Percentiles rank a stretch among this genome's conserved stretches.
Conservation (phyloP, 192 early-diverging fungal genomes). For the Backusella luteola region DNA sequence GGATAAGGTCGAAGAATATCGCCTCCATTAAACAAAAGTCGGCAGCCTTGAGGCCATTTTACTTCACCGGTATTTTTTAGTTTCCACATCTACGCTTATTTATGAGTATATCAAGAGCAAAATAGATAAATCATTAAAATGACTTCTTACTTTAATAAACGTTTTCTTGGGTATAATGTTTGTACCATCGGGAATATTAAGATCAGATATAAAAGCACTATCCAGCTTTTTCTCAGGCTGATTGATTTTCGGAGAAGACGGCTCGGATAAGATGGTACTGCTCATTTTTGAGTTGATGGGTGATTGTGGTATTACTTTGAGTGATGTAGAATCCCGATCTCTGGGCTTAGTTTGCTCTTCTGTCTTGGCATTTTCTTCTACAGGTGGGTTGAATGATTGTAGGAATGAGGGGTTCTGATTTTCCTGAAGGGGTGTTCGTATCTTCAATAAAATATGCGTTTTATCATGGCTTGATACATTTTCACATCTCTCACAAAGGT, state of each 20-base stretch:
- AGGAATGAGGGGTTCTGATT: not conserved
- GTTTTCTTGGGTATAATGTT: slow-evolving; percentile 46
- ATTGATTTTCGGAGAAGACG: not conserved
- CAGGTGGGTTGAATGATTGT: not conserved
- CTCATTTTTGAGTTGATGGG: not conserved
- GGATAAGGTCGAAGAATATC: slow-evolving; percentile 35
- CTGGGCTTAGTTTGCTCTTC: not conserved
- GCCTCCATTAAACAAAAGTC: slow-evolving; percentile 56
- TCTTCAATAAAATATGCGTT: slow-evolving; percentile 49
- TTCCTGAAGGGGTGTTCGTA: slow-evolving; percentile 35
- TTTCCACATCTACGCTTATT: slow-evolving; percentile 55
- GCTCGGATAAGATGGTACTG: not conserved
- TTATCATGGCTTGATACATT: slow-evolving; percentile 36
- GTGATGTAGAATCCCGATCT: not conserved
- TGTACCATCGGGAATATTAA: slow-evolving; percentile 67
- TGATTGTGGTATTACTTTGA: not conserved
- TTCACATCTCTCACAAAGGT: slow-evolving; percentile 64
- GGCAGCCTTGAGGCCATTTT: slow-evolving; percentile 61
- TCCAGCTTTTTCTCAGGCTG: slow-evolving; percentile 11
- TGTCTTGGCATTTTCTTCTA: not conserved
- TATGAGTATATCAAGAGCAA: not conserved
- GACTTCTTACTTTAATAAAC: slow-evolving; percentile 50
- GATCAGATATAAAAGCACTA: slow-evolving; percentile 61
- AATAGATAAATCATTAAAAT: not conserved
- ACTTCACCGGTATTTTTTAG: slow-evolving; percentile 56